These are phyloP conservation scores for Arthrobotrys entomopaga DNA, from an alignment of 2,329 filamentous ascomycete species.

Conservation along the genomic window DNA sequence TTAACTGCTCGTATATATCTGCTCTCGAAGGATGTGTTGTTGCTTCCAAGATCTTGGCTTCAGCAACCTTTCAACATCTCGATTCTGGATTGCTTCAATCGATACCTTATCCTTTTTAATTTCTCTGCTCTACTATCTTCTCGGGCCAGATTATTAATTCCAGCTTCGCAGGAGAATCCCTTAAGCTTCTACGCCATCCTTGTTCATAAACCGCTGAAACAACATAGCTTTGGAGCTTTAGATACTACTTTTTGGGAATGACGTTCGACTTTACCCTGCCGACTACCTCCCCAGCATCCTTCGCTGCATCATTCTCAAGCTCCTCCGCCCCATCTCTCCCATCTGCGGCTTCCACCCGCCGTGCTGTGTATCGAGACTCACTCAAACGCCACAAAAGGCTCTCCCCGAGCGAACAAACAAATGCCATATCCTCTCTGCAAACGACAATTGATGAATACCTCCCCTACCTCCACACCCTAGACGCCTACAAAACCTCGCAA, in stretches of 20 bases:
- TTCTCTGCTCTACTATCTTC: no score
- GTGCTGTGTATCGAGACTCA: slow-evolving; percentile 81
- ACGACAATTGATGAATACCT: slow-evolving; percentile 79
- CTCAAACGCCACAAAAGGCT: slow-evolving; percentile 91
- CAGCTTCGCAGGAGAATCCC: no score
- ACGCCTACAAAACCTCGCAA: slow-evolving; percentile 63
- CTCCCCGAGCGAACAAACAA: slow-evolving; percentile 72
- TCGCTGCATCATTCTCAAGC: slow-evolving; percentile 79
- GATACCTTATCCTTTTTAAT: no score
- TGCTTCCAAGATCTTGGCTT: neutral
- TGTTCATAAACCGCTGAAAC: no score
- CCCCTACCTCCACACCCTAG: slow-evolving; percentile 82
- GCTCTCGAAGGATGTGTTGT: no score
- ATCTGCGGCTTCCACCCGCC: slow-evolving; percentile 81
- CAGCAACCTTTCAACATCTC: neutral
- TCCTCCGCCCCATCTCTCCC: slow-evolving; percentile 89
- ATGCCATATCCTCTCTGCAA: slow-evolving; percentile 76
- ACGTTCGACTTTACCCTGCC: slow-evolving; percentile 88
- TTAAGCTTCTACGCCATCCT: no score
- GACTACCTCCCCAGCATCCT: slow-evolving; percentile 87
- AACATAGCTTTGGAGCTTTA: no score
- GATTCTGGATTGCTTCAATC: neutral
- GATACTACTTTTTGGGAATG: slow-evolving; percentile 69
- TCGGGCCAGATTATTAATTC: no score
- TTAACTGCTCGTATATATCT: no score